A percentile compares a stretch with the other conserved stretches of the same genome.
Evolutionary conservation across 2,329 filamentous ascomycete genomes (phyloP).

Genomic region (Pyrenochaeta sp.): DNA sequence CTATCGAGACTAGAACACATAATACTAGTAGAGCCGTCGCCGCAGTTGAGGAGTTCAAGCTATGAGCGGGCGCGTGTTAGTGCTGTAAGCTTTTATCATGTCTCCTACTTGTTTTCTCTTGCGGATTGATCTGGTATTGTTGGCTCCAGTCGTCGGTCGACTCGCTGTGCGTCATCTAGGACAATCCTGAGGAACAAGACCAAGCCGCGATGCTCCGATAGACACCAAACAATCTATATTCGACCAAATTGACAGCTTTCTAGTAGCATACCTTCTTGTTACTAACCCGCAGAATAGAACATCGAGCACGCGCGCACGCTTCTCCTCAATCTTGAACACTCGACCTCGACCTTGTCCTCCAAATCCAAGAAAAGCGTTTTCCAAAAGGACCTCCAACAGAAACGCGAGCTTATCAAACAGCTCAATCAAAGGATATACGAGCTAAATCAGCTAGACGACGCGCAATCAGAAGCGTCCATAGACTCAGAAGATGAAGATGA

Average conservation of each 20-base stretch:
- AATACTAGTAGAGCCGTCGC: constrained; percentile 69
- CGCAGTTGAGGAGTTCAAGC: constrained; percentile 66
- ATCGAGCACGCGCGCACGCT: constrained; percentile 74
- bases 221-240: no score
- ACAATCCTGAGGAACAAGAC: no score
- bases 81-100: constrained; percentile 55
- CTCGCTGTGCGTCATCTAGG: no score
- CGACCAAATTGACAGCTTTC: neutral
- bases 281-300: constrained; percentile 61
- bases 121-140: neutral
- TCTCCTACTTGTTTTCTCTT: neutral
- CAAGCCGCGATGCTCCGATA: no score
- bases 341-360: constrained; percentile 60
- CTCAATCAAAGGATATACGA: constrained; percentile 73
- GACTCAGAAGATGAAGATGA: constrained; percentile 55
- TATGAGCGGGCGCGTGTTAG: constrained; percentile 70
- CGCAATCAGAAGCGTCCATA: constrained; percentile 43
- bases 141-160: no score
- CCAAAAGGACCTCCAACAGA: constrained; percentile 70
- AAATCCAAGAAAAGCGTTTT: constrained; percentile 64
- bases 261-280: neutral
- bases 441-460: constrained; percentile 66
- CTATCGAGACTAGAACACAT: constrained; percentile 71
- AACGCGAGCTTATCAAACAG: constrained; percentile 72
- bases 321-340: constrained; percentile 75